Evolutionary conservation across 768 basidiomycete genomes (phyloP).

Genomic region (Dacryopinax spathularia): DNA sequence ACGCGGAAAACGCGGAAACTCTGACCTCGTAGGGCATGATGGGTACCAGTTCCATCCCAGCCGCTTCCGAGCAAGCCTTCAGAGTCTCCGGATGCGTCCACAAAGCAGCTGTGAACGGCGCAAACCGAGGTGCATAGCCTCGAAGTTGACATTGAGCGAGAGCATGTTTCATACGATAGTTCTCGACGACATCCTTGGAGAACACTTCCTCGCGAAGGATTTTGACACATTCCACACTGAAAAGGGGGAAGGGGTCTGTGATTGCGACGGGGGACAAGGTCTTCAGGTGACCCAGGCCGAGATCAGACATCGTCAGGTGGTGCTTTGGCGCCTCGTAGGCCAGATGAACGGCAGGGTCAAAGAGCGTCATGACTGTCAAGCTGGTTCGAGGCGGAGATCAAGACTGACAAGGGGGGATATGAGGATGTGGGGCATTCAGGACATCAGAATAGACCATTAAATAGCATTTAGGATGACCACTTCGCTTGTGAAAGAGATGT

Average conservation of each 20-base stretch:
- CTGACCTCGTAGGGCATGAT: slow-evolving; percentile 1
- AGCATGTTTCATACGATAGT: neutral
- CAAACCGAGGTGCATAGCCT: neutral
- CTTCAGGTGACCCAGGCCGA: slow-evolving; percentile 8
- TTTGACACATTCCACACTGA: slow-evolving; percentile 6
- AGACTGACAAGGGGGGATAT: neutral
- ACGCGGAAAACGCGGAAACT: neutral
- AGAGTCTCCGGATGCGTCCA: slow-evolving; percentile 10
- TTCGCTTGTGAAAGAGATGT: neutral
- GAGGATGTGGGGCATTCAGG: too few species aligned
- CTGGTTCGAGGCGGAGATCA: too few species aligned
- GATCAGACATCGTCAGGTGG: slow-evolving; percentile 7
- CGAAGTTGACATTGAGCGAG: slow-evolving; percentile 1
- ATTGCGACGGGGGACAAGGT: slow-evolving; percentile 6
- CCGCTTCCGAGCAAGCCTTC: slow-evolving; percentile 6
- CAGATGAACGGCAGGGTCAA: slow-evolving; percentile 9
- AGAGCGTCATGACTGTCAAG: neutral
- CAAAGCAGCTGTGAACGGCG: slow-evolving; percentile 1
- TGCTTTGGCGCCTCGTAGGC: slow-evolving; percentile 2
- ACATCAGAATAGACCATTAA: neutral
- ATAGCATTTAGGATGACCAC: neutral
- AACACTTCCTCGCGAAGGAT: slow-evolving; percentile 9
- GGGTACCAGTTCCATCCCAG: slow-evolving; percentile 12
- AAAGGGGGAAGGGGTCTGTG: slow-evolving; percentile 10
- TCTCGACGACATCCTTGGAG: slow-evolving; percentile 2